phyloP scores from a whole-genome alignment of 1,139 yeast species.

The Candida albicans region DNA sequence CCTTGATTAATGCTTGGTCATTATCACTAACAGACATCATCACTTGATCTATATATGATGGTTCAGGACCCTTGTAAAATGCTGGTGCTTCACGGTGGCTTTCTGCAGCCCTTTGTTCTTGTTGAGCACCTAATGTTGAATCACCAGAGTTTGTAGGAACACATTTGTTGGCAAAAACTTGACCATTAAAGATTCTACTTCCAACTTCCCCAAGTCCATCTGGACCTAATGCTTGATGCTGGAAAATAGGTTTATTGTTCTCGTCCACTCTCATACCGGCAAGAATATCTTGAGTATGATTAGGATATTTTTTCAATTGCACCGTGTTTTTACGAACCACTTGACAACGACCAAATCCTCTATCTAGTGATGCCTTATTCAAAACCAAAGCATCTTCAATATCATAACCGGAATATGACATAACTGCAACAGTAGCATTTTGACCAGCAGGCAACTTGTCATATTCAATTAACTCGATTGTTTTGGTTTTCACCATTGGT shows the following conservation, averaged over 20 bases:
- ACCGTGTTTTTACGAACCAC: conserved; percentile 93
- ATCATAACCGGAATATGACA: conserved; percentile 99
- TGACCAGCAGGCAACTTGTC: conserved; percentile 99
- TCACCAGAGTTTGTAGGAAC: conserved; percentile 89
- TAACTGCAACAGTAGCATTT: conserved; percentile 97
- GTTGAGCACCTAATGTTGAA: conserved; percentile 53
- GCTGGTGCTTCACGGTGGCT: conserved; percentile 91
- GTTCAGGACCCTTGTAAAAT: conserved; percentile 90
- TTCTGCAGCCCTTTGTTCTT: conserved; percentile 29
- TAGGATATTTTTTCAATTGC: conserved; percentile 85
- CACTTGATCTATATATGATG: conserved; percentile 93
- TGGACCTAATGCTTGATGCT: conserved; percentile 83
- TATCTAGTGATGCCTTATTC: conserved; percentile 87
- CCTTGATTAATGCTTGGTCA: conserved; percentile 93
- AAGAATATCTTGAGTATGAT: conserved; percentile 87
- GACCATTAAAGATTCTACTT: conserved; percentile 85
- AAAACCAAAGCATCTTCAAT: conserved; percentile 97
- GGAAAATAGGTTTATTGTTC: conserved; percentile 76
- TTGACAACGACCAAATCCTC: conserved; percentile 98
- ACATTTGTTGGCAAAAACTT: conserved; percentile 88
- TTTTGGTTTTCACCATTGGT: conserved; percentile 97
- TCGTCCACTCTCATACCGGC: conserved; percentile 90
- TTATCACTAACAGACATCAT: conserved; percentile 96
- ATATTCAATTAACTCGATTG: conserved; percentile 91
- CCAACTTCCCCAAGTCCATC: conserved; percentile 99